Evolutionary conservation across 1,139 yeast species (phyloP).

Genomic region (Candida dubliniensis): DNA sequence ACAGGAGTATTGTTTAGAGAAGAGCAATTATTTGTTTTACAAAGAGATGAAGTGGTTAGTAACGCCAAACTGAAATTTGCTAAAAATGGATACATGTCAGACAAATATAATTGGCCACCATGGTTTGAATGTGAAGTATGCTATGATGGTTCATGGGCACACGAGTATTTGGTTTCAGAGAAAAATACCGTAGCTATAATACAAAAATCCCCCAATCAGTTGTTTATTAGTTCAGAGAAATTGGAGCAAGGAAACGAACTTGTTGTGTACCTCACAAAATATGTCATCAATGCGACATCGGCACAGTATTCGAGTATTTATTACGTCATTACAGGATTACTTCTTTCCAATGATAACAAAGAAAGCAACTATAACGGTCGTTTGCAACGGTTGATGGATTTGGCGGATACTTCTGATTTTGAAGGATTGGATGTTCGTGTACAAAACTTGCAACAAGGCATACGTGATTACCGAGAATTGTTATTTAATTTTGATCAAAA

Average conservation of each 20-base stretch:
- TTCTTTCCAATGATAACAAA: conserved; percentile 66
- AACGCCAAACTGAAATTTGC: conserved; percentile 24
- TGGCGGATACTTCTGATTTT: conserved; percentile 68
- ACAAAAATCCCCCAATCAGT: conserved; percentile 63
- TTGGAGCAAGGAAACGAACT: conserved; percentile 30
- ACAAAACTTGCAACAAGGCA: conserved; percentile 53
- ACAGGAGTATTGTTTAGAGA: conserved; percentile 67
- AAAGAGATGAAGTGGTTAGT: conserved; percentile 30
- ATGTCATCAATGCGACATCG: conserved; percentile 72
- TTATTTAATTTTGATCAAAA: conserved; percentile 44
- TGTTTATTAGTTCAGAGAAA: conserved; percentile 34
- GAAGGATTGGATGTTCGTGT: conserved; percentile 55
- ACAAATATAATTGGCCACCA: conserved; percentile 67
- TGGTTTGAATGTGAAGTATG: conserved; percentile 77
- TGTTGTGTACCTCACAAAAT: conserved; percentile 63
- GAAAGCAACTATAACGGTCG: conserved; percentile 57
- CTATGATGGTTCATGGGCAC: conserved; percentile 62
- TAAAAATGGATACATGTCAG: conserved; percentile 25
- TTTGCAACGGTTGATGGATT: conserved; percentile 63
- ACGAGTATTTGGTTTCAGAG: conserved; percentile 53
- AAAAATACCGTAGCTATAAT: conserved; percentile 63
- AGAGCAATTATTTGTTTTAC: conserved; percentile 69
- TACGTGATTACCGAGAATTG: conserved; percentile 45
- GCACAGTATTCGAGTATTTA: conserved; percentile 68
- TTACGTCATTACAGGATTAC: conserved; percentile 60